Evolutionary conservation across 805 yeast species (phyloP).

Genomic region (Metschnikowia henanensis): DNA sequence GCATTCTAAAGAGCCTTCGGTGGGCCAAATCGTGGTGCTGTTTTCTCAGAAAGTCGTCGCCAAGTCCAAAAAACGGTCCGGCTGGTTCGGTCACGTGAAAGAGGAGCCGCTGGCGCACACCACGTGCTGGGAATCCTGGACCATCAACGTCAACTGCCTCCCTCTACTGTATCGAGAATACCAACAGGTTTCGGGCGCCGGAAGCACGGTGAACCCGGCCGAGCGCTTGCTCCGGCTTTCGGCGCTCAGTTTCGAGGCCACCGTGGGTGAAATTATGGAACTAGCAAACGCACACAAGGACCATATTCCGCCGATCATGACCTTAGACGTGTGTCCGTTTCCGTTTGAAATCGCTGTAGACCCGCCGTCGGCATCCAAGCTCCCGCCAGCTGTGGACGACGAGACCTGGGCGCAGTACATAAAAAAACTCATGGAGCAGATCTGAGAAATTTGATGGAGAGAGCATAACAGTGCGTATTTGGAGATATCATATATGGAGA

Average conservation of each 20-base stretch:
- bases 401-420: slow-evolving; percentile 41
- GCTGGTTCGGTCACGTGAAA: slow-evolving; percentile 52
- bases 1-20: slow-evolving; percentile 21
- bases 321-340: slow-evolving; percentile 66
- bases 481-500: too few species aligned
- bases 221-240: slow-evolving; percentile 32
- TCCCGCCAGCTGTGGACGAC: slow-evolving; percentile 23
- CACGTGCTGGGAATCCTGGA: slow-evolving; percentile 73
- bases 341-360: slow-evolving; percentile 40
- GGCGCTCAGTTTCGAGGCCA: slow-evolving; percentile 36
- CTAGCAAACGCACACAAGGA: slow-evolving; percentile 55
- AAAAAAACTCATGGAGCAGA: slow-evolving; percentile 23
- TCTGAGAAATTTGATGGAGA: neutral
- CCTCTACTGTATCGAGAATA: slow-evolving; percentile 21
- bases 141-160: slow-evolving; percentile 48
- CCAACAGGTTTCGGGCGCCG: slow-evolving; percentile 10
- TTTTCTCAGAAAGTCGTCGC: slow-evolving; percentile 40
- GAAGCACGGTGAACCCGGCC: slow-evolving; percentile 18
- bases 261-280: slow-evolving; percentile 48
- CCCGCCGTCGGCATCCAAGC: slow-evolving; percentile 10
- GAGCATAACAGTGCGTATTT: too few species aligned
- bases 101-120: slow-evolving; percentile 34
- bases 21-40: slow-evolving; percentile 36
- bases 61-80: slow-evolving; percentile 42
- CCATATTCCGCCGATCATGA: slow-evolving; percentile 74